Evolutionary conservation across 2,329 filamentous ascomycete genomes (phyloP).

Genomic region (Fusarium buxicola): DNA sequence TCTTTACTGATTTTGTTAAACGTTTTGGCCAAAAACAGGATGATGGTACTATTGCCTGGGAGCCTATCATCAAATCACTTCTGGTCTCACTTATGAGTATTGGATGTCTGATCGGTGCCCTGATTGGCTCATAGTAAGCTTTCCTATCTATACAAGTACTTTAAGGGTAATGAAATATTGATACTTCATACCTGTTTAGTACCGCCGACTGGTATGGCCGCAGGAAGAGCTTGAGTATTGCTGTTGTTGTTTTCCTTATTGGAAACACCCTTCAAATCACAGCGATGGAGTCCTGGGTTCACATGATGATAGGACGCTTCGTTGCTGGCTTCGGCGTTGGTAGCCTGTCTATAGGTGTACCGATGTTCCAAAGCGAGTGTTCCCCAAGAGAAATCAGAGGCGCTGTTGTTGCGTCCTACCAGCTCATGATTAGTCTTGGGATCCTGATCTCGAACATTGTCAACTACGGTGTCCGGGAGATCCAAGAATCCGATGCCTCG

Average conservation of each 20-base stretch:
- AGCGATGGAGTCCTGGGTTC: slow-evolving; percentile 68
- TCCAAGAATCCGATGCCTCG: slow-evolving; percentile 56
- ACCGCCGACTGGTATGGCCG: slow-evolving; percentile 68
- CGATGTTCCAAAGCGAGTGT: slow-evolving; percentile 73
- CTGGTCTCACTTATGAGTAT: slow-evolving; percentile 67
- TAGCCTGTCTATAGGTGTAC: slow-evolving; percentile 70
- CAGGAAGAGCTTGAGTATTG: slow-evolving; percentile 62
- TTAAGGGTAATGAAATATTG: neutral
- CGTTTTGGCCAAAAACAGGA: slow-evolving; percentile 61
- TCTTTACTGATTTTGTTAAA: slow-evolving; percentile 62
- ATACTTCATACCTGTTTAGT: slow-evolving; percentile 25
- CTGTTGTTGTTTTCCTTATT: slow-evolving; percentile 68
- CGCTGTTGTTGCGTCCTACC: slow-evolving; percentile 72
- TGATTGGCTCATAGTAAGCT: slow-evolving; percentile 59
- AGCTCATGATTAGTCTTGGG: slow-evolving; percentile 77
- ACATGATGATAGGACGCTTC: slow-evolving; percentile 67
- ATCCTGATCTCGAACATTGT: slow-evolving; percentile 68
- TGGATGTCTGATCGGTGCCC: slow-evolving; percentile 65
- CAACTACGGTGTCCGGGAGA: slow-evolving; percentile 62
- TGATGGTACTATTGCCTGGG: slow-evolving; percentile 54
- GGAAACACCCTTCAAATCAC: slow-evolving; percentile 75
- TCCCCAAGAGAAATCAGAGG: slow-evolving; percentile 71
- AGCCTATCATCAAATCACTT: slow-evolving; percentile 57
- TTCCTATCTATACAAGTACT: neutral
- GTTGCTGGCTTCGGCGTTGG: slow-evolving; percentile 62